Evolutionary conservation across 139 green algal genomes (phyloP).

Genomic region (Haematococcus sp.): DNA sequence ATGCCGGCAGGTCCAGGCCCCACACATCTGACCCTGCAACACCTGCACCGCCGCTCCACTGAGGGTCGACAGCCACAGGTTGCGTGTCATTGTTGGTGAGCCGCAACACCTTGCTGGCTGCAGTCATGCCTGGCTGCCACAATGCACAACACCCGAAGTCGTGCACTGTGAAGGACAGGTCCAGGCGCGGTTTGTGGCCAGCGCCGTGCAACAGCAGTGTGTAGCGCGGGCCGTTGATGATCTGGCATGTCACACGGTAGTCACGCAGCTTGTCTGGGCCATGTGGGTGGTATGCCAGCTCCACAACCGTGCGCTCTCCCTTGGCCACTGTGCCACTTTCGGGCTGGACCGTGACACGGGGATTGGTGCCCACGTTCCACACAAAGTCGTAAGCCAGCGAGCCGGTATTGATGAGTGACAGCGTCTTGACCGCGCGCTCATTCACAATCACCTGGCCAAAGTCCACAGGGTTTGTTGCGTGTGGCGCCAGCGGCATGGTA

Average conservation of each 20-base stretch:
- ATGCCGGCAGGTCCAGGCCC: slow-evolving; percentile 31
- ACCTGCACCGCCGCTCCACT: slow-evolving; percentile 15
- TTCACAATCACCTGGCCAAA: slow-evolving; percentile 80
- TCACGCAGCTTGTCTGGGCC: slow-evolving; percentile 44
- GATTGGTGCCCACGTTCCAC: slow-evolving; percentile 62
- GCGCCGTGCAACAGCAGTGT: slow-evolving; percentile 51
- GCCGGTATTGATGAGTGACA: slow-evolving; percentile 69
- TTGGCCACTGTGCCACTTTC: slow-evolving; percentile 53
- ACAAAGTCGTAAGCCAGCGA: slow-evolving; percentile 64
- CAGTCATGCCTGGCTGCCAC: slow-evolving; percentile 56
- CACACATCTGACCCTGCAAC: slow-evolving; percentile 12
- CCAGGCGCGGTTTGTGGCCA: slow-evolving; percentile 69
- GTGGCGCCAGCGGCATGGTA: slow-evolving; percentile 43
- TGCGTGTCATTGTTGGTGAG: slow-evolving; percentile 68
- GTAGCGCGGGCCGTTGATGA: slow-evolving; percentile 66
- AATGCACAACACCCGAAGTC: slow-evolving; percentile 71
- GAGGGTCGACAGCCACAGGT: slow-evolving; percentile 48
- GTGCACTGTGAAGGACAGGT: slow-evolving; percentile 55
- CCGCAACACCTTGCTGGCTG: slow-evolving; percentile 32
- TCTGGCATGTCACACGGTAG: slow-evolving; percentile 56
- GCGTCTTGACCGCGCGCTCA: slow-evolving; percentile 50
- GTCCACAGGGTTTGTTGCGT: slow-evolving; percentile 58
- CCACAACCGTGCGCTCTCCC: slow-evolving; percentile 53
- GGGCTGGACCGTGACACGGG: slow-evolving; percentile 56
- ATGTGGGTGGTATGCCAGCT: slow-evolving; percentile 69